A percentile compares a stretch with the other conserved stretches of the same genome.
Evolutionary conservation across 768 basidiomycete species (phyloP).

Genomic region (Kondoa malvinella): DNA sequence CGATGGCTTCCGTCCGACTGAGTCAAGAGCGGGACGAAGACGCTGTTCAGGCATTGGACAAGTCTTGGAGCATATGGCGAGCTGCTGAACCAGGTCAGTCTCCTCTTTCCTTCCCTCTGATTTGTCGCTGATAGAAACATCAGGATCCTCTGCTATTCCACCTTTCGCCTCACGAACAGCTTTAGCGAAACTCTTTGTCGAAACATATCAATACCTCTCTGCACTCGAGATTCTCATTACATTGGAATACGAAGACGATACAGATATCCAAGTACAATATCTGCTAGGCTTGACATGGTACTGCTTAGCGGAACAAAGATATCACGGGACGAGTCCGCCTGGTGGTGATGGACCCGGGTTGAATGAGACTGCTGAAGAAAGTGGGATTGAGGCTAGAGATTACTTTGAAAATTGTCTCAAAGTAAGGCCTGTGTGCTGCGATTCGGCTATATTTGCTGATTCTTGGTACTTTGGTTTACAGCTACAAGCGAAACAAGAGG

Average conservation of each 20-base stretch:
- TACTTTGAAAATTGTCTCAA: not conserved
- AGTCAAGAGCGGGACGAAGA: constrained; percentile 21
- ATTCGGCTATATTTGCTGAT: not conserved
- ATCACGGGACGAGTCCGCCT: not conserved
- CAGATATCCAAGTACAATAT: constrained; percentile 27
- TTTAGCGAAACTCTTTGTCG: constrained; percentile 16
- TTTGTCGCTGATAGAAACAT: not conserved
- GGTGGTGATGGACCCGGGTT: not conserved
- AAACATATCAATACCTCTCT: constrained; percentile 2
- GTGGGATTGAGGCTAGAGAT: not conserved
- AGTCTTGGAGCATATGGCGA: constrained; percentile 17
- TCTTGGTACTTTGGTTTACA: not conserved
- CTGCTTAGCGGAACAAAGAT: not conserved
- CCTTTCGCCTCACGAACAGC: constrained; percentile 7
- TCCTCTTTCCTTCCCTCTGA: not conserved
- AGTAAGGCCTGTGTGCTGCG: not conserved
- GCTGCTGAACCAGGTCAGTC: constrained; percentile 6
- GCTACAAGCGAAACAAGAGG: not conserved
- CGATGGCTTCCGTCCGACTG: constrained; percentile 19
- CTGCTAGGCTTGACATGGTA: constrained; percentile 20
- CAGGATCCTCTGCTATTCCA: constrained; percentile 11
- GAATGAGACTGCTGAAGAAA: not conserved
- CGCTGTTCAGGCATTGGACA: constrained; percentile 20
- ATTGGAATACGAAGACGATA: constrained; percentile 28
- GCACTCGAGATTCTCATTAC: constrained; percentile 26